These are phyloP conservation scores for Schizothecium vesticola DNA, from an alignment of 495 filamentous ascomycete species.

Conservation along the genomic window DNA sequence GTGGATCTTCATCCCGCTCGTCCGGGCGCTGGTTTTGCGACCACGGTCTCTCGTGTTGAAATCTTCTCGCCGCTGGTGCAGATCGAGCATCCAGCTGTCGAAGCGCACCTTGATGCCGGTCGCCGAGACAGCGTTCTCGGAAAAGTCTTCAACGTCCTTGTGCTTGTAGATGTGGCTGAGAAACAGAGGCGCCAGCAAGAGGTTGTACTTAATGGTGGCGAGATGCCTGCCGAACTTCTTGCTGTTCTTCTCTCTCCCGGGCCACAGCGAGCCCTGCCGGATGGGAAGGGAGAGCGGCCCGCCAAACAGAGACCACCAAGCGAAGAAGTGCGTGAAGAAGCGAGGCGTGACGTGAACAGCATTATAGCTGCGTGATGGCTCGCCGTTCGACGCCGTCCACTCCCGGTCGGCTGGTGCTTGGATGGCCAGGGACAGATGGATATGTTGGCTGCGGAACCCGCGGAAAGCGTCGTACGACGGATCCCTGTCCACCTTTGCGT, in stretches of 20 bases:
- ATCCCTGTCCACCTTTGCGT: constrained; percentile 53
- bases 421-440: constrained; percentile 88
- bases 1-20: constrained; percentile 93
- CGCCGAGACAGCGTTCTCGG: constrained; percentile 74
- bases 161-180: constrained; percentile 98
- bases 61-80: constrained; percentile 91
- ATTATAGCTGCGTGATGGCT: constrained; percentile 84
- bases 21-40: constrained; percentile 63
- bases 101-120: constrained; percentile 91
- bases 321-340: constrained; percentile 97
- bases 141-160: constrained; percentile 85
- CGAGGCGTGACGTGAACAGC: constrained; percentile 86
- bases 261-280: constrained; percentile 85
- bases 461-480: constrained; percentile 82
- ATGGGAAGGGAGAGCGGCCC: constrained; percentile 93
- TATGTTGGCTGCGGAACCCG: constrained; percentile 91
- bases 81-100: constrained; percentile 91
- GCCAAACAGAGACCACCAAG: constrained; percentile 95
- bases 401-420: constrained; percentile 74
- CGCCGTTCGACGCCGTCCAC: constrained; percentile 67
- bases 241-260: constrained; percentile 86
- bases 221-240: constrained; percentile 98
- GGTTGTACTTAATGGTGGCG: constrained; percentile 94
- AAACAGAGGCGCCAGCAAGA: constrained; percentile 87
- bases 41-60: constrained; percentile 73